Evolutionary conservation across 2,329 filamentous ascomycete species (phyloP).

Genomic region (Beauveria caledonica): DNA sequence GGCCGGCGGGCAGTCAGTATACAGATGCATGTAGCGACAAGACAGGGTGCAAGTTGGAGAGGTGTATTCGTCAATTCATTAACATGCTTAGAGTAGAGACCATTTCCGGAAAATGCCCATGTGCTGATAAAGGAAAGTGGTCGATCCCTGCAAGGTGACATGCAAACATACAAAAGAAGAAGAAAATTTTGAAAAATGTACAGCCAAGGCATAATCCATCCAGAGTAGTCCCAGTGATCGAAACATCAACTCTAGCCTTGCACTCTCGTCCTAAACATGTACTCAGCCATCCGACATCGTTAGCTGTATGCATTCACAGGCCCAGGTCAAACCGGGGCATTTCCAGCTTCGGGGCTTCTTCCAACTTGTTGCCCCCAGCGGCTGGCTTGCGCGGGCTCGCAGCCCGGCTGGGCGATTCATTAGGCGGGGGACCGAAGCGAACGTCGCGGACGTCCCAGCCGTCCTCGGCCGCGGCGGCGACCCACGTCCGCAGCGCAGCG

Average conservation of each 20-base stretch:
- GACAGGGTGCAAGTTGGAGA: neutral
- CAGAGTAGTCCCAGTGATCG: neutral
- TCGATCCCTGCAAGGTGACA: neutral
- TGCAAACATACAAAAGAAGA: slow-evolving; percentile 5
- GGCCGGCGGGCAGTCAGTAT: neutral
- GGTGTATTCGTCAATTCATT: slow-evolving; percentile 28
- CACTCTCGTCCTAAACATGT: neutral
- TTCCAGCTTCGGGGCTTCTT: slow-evolving; percentile 53
- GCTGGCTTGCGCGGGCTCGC: slow-evolving; percentile 24
- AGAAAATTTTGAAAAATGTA: slow-evolving; percentile 4
- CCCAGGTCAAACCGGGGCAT: slow-evolving; percentile 49
- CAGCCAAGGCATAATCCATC: neutral
- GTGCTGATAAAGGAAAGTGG: slow-evolving; percentile 6
- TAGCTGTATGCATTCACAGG: slow-evolving; percentile 15
- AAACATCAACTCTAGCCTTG: neutral
- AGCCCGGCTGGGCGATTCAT: slow-evolving; percentile 21
- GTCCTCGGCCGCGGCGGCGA: slow-evolving; percentile 77
- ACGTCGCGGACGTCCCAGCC: slow-evolving; percentile 80
- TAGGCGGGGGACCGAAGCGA: slow-evolving; percentile 56
- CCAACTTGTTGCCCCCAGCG: slow-evolving; percentile 37
- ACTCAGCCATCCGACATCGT: slow-evolving; percentile 4
- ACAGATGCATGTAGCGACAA: neutral
- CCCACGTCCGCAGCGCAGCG: slow-evolving; percentile 81
- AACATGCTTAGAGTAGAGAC: slow-evolving; percentile 26
- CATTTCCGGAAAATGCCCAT: slow-evolving; percentile 1